These are phyloP conservation scores for Zostera marina DNA, from an alignment of 116 monocot species.

Conservation along the genomic window DNA sequence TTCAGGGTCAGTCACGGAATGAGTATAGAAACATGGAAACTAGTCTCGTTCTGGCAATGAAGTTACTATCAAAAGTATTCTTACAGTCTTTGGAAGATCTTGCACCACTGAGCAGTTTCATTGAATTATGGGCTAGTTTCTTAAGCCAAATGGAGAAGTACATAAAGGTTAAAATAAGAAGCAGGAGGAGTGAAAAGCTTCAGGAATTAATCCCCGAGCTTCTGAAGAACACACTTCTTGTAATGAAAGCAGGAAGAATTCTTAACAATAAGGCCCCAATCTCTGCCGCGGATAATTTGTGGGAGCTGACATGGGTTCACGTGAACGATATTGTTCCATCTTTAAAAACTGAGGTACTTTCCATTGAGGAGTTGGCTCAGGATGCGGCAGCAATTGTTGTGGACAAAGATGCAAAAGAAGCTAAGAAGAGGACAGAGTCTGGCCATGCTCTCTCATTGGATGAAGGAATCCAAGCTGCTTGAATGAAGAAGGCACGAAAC, in stretches of 20 bases:
- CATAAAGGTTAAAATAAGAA: conserved; percentile 57
- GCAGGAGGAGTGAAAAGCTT: conserved; percentile 71
- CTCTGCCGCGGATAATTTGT: conserved; percentile 44
- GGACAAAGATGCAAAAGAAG: background rate
- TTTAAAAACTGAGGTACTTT: conserved; percentile 46
- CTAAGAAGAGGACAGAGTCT: background rate
- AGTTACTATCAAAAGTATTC: conserved; percentile 49
- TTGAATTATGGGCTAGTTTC: conserved; percentile 58
- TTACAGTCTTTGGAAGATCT: conserved; percentile 45
- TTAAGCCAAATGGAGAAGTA: conserved; percentile 75
- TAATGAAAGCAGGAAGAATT: conserved; percentile 62
- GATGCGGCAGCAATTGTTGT: background rate
- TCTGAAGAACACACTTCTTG: conserved; percentile 58
- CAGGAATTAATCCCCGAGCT: conserved; percentile 73
- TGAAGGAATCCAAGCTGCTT: background rate
- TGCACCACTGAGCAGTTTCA: conserved; percentile 34
- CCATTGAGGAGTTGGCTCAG: conserved; percentile 30
- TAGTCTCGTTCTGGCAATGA: conserved; percentile 45
- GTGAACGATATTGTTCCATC: conserved; percentile 52
- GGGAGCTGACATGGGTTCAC: conserved; percentile 78
- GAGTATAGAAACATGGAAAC: conserved; percentile 62
- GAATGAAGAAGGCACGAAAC: too few relatives aligned
- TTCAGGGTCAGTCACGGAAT: conserved; percentile 40
- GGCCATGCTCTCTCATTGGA: background rate
- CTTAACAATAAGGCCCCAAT: conserved; percentile 38